phyloP scores from a whole-genome alignment of 2,329 filamentous ascomycete genomes.

The Penicillium sp. region DNA sequence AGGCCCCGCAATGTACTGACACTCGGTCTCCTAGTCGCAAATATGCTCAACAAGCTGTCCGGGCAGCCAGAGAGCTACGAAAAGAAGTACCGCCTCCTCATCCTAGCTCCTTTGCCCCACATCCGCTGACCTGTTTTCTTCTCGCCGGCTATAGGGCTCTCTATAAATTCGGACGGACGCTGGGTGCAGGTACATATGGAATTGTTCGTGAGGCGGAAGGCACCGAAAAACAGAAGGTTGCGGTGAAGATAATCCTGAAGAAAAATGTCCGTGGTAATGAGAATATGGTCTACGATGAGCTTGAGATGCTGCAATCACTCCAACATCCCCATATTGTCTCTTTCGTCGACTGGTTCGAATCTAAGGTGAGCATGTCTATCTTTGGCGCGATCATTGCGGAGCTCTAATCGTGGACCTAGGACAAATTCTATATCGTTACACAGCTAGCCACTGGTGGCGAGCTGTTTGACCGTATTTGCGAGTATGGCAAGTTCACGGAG shows the following conservation, averaged over 20 bases:
- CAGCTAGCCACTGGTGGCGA: conserved; percentile 92
- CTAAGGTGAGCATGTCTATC: conserved; percentile 56
- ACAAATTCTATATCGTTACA: conserved; percentile 99
- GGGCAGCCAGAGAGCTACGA: conserved; percentile 97
- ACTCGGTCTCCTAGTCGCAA: conserved; percentile 54
- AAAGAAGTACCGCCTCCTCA: conserved; percentile 62
- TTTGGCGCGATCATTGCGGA: not conserved
- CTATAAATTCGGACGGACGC: conserved; percentile 84
- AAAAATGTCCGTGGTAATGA: conserved; percentile 98
- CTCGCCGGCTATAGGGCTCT: conserved; percentile 51
- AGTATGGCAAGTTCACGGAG: conserved; percentile 95
- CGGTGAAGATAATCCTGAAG: conserved; percentile 98
- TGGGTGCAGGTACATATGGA: conserved; percentile 95
- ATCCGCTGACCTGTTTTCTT: conserved; percentile 2
- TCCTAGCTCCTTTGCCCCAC: not conserved
- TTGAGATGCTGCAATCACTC: conserved; percentile 83
- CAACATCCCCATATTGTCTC: conserved; percentile 92
- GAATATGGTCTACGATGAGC: conserved; percentile 95
- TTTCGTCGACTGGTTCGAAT: conserved; percentile 99
- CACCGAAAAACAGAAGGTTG: conserved; percentile 67
- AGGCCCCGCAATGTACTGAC: conserved; percentile 9
- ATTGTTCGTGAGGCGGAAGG: conserved; percentile 93
- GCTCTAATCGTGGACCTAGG: conserved; percentile 44
- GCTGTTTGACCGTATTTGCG: conserved; percentile 94
- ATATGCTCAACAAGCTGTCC: conserved; percentile 90